Base-by-base conservation (phyloP, 345 rosid genomes). In the Brassica napus region DNA sequence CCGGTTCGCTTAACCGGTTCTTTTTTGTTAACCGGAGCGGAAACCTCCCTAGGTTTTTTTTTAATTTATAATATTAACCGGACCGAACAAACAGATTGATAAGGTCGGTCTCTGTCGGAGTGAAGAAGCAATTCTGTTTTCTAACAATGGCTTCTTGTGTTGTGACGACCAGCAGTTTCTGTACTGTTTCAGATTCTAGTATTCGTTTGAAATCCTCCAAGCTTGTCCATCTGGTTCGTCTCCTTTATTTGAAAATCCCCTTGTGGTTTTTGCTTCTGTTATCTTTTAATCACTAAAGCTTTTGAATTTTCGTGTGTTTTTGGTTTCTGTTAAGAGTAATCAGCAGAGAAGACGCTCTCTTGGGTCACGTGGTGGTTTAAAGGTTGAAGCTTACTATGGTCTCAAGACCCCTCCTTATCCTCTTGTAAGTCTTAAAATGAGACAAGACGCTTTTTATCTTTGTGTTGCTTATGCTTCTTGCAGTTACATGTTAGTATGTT, bases 401-500 rank as follows among this genome's bases (percentile, higher is more conserved):
- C 77, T 94, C 80, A 91, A 86, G 93, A 81, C 85, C 34, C 97
- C 97, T 78, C 98, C 98, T 39, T 92, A 94, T 85, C 70, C 90
- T 60, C 94, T 92, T 61, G 98, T 94, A 80, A 82, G 92, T 80
- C 5, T n/a, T 26, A 1, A 64, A 16, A 59, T 37, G 9, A 66
- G 47, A 9, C 64, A 55, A 37, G 14, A 18, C 1, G 12, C 34
- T 24, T 24, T 75, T 26, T 31, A 12, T 77, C 26, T 21, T 30
- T 44, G 2, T 60, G 35, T 42, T 69, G 55, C 26, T 21, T 61
- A 21, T 47, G 30, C 0, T 28, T 24, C 26, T 18, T 18, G 21
- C 21, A 18, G 21, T 18, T 18, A 18, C 18, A 18, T 18, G 18
- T 18, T 18, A 18, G 21, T 18, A 18, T 18, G 64, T 57, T 65